Evolutionary conservation across 352 stramenopile species (phyloP).

Genomic region (Peronospora destructor): DNA sequence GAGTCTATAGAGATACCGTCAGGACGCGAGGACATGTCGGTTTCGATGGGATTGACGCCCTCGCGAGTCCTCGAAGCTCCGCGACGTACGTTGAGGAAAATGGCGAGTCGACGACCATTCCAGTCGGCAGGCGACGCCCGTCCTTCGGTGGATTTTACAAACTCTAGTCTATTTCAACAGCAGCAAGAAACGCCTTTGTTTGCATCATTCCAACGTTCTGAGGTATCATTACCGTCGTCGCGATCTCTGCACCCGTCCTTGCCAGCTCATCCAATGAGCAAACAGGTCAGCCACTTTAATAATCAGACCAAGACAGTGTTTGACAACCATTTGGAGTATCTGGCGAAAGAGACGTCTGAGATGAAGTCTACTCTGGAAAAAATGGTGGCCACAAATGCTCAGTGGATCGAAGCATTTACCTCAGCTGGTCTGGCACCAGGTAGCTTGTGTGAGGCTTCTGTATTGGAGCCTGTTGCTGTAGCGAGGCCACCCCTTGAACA

Average conservation of each 20-base stretch:
- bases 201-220: conserved; percentile 18
- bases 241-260: conserved; percentile 14
- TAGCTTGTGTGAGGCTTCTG: conserved; percentile 17
- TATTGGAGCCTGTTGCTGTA: conserved; percentile 20
- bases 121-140: conserved; percentile 27
- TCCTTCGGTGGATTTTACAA: conserved; percentile 15
- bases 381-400: conserved; percentile 66
- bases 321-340: conserved; percentile 58
- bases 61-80: conserved; percentile 12
- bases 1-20: conserved; percentile 37
- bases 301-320: conserved; percentile 40
- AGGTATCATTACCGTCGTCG: conserved; percentile 15
- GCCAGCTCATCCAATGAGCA: conserved; percentile 28
- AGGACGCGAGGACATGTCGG: conserved; percentile 22
- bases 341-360: conserved; percentile 59
- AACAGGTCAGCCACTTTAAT: conserved; percentile 29
- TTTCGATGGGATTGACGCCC: conserved; percentile 16
- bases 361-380: conserved; percentile 61
- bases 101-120: conserved; percentile 20
- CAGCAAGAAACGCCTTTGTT: conserved; percentile 16
- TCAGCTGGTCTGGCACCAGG: conserved; percentile 19
- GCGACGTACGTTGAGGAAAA: conserved; percentile 14
- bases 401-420: conserved; percentile 57
- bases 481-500: conserved; percentile 30
- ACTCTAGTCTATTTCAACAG: conserved; percentile 12